Percentiles rank a stretch among this genome's conserved stretches.
Conservation (phyloP, 1,139 yeast species). For the Ashbya aceris region DNA sequence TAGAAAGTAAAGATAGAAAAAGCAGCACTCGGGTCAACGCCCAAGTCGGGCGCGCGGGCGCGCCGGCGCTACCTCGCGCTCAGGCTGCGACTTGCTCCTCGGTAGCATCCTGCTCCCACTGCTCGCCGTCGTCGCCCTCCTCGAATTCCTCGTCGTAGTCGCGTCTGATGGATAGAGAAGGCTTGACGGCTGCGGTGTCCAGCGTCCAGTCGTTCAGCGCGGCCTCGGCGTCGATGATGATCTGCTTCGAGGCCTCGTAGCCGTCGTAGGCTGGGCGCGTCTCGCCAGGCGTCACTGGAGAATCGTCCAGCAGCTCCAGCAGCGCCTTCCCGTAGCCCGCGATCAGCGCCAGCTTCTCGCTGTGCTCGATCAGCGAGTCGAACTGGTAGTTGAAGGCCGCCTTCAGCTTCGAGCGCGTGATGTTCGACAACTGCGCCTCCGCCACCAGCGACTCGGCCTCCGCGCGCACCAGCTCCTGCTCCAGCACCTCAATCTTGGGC, state of each 20-base stretch:
- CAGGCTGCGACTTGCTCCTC: constrained; percentile 10
- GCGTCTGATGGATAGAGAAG: constrained; percentile 82
- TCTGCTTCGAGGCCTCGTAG: constrained; percentile 95
- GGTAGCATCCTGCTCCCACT: constrained; percentile 40
- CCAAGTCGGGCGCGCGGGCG: no score
- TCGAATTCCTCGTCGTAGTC: constrained; percentile 53
- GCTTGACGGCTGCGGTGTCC: constrained; percentile 92
- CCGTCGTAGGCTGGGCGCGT: constrained; percentile 98
- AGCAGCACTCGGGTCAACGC: no score
- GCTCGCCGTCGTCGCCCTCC: constrained; percentile 44
- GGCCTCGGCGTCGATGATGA: constrained; percentile 92
- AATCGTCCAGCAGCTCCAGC: constrained; percentile 88
- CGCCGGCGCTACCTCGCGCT: neutral
- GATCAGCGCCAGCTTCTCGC: constrained; percentile 91
- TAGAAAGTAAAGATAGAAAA: no score
- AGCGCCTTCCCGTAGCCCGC: constrained; percentile 98
- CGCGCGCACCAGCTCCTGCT: constrained; percentile 97
- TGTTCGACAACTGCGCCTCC: constrained; percentile 96
- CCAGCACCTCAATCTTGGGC: constrained; percentile 88
- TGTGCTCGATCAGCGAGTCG: constrained; percentile 91
- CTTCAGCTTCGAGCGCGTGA: constrained; percentile 95
- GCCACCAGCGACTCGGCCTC: constrained; percentile 99
- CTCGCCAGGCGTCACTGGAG: constrained; percentile 98
- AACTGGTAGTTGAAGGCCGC: constrained; percentile 96
- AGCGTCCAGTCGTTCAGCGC: constrained; percentile 95